These are phyloP conservation scores for Diutina ranongensis DNA, from an alignment of 1,139 yeast genomes.

Conservation along the genomic window DNA sequence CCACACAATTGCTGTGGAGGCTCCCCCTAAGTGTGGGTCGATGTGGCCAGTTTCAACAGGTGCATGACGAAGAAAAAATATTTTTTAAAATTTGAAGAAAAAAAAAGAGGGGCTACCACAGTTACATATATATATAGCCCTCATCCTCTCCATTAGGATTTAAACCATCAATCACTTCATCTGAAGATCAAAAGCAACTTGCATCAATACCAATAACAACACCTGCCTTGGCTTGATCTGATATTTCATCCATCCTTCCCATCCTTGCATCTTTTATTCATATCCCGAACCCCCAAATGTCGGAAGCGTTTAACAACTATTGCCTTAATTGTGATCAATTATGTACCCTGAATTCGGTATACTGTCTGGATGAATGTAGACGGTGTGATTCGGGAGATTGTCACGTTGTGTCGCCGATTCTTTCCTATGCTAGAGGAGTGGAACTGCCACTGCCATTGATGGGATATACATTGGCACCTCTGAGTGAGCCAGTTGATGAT, in stretches of 20 bases:
- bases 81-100: no score
- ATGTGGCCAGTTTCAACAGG: neutral
- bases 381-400: neutral
- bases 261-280: neutral
- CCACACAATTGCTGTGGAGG: neutral
- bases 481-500: conserved; percentile 2
- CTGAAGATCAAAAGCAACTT: no score
- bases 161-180: neutral
- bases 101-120: neutral
- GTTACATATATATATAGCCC: neutral
- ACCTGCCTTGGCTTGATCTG: no score
- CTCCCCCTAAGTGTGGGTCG: neutral
- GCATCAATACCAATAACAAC: no score
- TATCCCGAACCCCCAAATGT: conserved; percentile 2
- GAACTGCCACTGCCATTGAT: conserved; percentile 3
- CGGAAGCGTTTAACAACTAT: conserved; percentile 5
- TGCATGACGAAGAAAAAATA: neutral
- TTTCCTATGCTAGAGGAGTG: neutral
- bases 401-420: neutral
- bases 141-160: no score
- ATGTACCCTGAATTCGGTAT: conserved; percentile 2
- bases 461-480: neutral
- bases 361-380: conserved; percentile 5
- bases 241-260: no score
- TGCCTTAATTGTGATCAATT: conserved; percentile 4